phyloP scores from a whole-genome alignment of 225 moss, liverwort and hornwort species.

The Ulota crispa region DNA sequence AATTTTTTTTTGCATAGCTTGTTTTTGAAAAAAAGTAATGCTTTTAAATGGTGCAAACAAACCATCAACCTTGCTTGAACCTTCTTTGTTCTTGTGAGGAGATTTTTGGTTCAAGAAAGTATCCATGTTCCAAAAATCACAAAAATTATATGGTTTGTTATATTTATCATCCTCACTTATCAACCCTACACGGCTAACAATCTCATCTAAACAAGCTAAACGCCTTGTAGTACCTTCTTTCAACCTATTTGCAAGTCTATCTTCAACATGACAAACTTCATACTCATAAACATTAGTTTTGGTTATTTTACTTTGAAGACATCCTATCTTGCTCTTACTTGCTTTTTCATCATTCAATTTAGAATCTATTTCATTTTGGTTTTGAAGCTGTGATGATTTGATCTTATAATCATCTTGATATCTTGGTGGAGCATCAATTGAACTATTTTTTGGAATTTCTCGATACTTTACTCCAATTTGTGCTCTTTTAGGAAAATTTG shows the following conservation, averaged over 20 bases:
- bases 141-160: not conserved
- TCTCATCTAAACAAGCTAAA: conserved; percentile 15
- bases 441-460: not conserved
- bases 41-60: not conserved
- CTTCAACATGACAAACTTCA: conserved; percentile 21
- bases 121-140: not conserved
- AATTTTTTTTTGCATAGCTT: conserved; percentile 32
- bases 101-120: not conserved
- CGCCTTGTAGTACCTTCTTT: conserved; percentile 10
- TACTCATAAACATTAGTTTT: conserved; percentile 8
- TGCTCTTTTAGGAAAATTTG: not conserved
- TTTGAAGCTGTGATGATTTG: not conserved
- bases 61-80: not conserved
- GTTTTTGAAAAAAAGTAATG: conserved; percentile 9
- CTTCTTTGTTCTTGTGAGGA: not conserved
- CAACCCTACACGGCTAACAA: not conserved
- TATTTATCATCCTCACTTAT: not conserved
- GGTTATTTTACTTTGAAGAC: not conserved
- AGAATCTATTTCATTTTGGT: not conserved
- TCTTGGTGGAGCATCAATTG: too few species aligned
- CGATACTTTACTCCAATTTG: not conserved
- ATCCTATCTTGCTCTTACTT: not conserved
- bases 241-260: conserved; percentile 30
- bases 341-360: not conserved
- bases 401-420: not conserved